These are phyloP conservation scores for Mychonastes homosphaera DNA, from an alignment of 139 green algal species.

Conservation along the genomic window DNA sequence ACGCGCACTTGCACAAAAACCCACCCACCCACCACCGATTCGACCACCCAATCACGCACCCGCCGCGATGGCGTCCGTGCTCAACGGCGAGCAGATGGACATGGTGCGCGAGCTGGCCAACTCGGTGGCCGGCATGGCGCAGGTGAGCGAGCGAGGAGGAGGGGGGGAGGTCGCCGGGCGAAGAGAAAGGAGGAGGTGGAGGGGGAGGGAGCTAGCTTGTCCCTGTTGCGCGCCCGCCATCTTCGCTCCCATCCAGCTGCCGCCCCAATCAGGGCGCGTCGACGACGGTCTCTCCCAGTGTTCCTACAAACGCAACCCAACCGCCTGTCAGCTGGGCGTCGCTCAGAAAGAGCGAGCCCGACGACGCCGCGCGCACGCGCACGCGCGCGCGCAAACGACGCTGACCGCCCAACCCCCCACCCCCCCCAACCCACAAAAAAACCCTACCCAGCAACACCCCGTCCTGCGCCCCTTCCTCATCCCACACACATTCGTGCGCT, in stretches of 20 bases:
- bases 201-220: not conserved
- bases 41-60: no score
- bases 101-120: constrained; percentile 22
- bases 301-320: not conserved
- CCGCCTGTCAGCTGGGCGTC: not conserved
- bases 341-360: no score
- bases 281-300: not conserved
- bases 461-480: constrained; percentile 39
- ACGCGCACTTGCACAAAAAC: no score
- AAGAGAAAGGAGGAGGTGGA: not conserved
- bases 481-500: constrained; percentile 57
- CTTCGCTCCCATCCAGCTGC: not conserved
- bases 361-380: no score
- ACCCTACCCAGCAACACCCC: constrained; percentile 12
- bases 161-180: not conserved
- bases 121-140: constrained; percentile 10
- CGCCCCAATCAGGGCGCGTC: not conserved
- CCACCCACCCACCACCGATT: no score
- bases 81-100: constrained; percentile 6
- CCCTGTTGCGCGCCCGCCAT: not conserved
- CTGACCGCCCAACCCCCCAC: not conserved
- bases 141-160: not conserved
- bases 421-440: not conserved
- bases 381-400: not conserved
- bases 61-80: no score